These are phyloP conservation scores for Phytophthora sansomeana DNA, from an alignment of 352 stramenopile genomes.

Conservation along the genomic window DNA sequence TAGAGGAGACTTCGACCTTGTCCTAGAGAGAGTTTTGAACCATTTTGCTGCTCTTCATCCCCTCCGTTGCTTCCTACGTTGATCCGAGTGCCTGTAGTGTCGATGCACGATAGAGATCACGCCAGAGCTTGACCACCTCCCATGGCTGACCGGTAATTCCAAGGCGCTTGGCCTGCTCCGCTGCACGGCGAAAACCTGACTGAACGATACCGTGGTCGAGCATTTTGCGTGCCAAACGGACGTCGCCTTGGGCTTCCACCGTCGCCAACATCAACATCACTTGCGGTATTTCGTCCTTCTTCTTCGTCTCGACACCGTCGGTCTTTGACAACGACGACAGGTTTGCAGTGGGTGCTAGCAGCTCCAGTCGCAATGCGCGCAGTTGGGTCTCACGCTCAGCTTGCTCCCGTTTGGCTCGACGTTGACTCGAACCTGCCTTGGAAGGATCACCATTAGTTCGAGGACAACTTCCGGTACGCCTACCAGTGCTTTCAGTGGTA, in stretches of 20 bases:
- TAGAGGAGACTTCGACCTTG: constrained; percentile 3
- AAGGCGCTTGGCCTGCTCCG: constrained; percentile 56
- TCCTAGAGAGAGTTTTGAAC: constrained; percentile 12
- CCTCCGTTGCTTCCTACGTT: background rate
- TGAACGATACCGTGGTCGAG: constrained; percentile 37
- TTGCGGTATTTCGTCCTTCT: constrained; percentile 14
- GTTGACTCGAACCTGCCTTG: constrained; percentile 11
- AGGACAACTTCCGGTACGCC: constrained; percentile 5
- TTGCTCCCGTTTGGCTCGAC: constrained; percentile 42
- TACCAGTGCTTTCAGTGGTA: constrained; percentile 19
- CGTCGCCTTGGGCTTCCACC: constrained; percentile 63
- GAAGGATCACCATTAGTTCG: constrained; percentile 7
- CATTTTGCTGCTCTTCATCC: constrained; percentile 10
- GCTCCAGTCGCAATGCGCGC: constrained; percentile 48
- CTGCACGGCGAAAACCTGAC: constrained; percentile 45
- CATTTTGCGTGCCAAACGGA: constrained; percentile 48
- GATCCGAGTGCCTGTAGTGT: constrained; percentile 39
- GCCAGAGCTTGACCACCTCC: constrained; percentile 67
- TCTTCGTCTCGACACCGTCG: constrained; percentile 11
- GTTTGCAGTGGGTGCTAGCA: constrained; percentile 45
- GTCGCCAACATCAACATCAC: constrained; percentile 54
- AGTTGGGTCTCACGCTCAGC: constrained; percentile 43
- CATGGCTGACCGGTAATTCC: constrained; percentile 44
- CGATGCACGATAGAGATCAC: constrained; percentile 58
- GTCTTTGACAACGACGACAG: background rate